A percentile compares a stretch with the other conserved stretches of the same genome.
Evolutionary conservation across 805 yeast genomes (phyloP).

Genomic region (Pichia phayaonensis): DNA sequence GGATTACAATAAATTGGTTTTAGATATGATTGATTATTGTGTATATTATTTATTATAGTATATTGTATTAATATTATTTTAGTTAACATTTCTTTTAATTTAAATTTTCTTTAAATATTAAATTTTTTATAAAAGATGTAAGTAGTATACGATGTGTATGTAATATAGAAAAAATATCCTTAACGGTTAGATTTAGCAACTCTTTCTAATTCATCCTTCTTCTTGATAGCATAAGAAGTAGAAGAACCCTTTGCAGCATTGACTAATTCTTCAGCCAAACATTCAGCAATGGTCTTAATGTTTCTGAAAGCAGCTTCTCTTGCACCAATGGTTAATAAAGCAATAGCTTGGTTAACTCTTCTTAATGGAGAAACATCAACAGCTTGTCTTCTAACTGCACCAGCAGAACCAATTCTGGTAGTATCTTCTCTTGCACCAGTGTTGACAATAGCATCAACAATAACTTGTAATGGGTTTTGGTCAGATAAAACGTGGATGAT

Average conservation of each 20-base stretch:
- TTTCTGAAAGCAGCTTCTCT: constrained; percentile 99
- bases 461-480: constrained; percentile 98
- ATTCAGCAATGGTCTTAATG: constrained; percentile 99
- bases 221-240: constrained; percentile 99
- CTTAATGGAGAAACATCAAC: constrained; percentile 99
- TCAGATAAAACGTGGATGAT: constrained; percentile 96
- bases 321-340: constrained; percentile 97
- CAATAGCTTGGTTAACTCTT: constrained; percentile 99
- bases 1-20: constrained; percentile 21
- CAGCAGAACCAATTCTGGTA: constrained; percentile 99
- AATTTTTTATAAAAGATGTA: background rate
- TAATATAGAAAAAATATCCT: constrained; percentile 19
- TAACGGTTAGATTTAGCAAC: constrained; percentile 99
- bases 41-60: background rate
- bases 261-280: constrained; percentile 99
- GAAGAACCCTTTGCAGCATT: constrained; percentile 99
- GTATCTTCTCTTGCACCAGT: constrained; percentile 99
- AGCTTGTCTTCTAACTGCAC: constrained; percentile 99
- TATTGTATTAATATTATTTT: background rate
- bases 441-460: constrained; percentile 99
- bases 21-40: background rate
- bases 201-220: constrained; percentile 99
- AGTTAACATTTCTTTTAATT: background rate
- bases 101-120: background rate
- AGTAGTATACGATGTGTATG: background rate